A percentile compares a stretch with the other conserved stretches of the same genome.
These are phyloP conservation scores for Cyclotella choctawhatcheeana DNA, from an alignment of 108 stramenopile species.

Conservation along the genomic window DNA sequence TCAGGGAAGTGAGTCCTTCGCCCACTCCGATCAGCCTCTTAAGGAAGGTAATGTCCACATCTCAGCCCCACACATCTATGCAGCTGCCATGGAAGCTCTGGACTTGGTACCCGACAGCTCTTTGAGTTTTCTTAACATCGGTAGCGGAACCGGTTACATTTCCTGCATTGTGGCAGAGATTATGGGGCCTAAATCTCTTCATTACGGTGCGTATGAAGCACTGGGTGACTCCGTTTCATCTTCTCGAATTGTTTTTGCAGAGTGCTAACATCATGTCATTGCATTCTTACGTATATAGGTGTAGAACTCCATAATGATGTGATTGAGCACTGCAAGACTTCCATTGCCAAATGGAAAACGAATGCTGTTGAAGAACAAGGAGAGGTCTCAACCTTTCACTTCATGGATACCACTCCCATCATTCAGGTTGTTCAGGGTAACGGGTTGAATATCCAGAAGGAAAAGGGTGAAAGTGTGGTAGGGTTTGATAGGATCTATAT, in stretches of 20 bases:
- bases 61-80: slow-evolving; percentile 95
- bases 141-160: slow-evolving; percentile 90
- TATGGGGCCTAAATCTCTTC: slow-evolving; percentile 69
- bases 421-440: slow-evolving; percentile 82
- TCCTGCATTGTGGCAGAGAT: slow-evolving; percentile 81
- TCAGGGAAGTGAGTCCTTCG: slow-evolving; percentile 55
- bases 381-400: slow-evolving; percentile 30
- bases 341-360: slow-evolving; percentile 69
- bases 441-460: slow-evolving; percentile 57
- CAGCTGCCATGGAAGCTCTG: slow-evolving; percentile 81
- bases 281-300: slow-evolving; percentile 41
- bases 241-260: too few relatives aligned
- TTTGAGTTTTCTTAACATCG: slow-evolving; percentile 81
- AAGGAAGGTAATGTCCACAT: slow-evolving; percentile 86
- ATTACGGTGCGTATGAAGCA: slow-evolving; percentile 57
- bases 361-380: slow-evolving; percentile 34
- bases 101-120: slow-evolving; percentile 69
- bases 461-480: slow-evolving; percentile 66
- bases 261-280: slow-evolving; percentile 9
- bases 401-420: slow-evolving; percentile 43
- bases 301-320: slow-evolving; percentile 82
- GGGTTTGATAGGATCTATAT: slow-evolving; percentile 92
- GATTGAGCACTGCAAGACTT: slow-evolving; percentile 68
- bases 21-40: slow-evolving; percentile 82
- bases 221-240: too few relatives aligned